These are phyloP conservation scores for Phytophthora hibernalis DNA, from an alignment of 352 stramenopile genomes.

Conservation along the genomic window DNA sequence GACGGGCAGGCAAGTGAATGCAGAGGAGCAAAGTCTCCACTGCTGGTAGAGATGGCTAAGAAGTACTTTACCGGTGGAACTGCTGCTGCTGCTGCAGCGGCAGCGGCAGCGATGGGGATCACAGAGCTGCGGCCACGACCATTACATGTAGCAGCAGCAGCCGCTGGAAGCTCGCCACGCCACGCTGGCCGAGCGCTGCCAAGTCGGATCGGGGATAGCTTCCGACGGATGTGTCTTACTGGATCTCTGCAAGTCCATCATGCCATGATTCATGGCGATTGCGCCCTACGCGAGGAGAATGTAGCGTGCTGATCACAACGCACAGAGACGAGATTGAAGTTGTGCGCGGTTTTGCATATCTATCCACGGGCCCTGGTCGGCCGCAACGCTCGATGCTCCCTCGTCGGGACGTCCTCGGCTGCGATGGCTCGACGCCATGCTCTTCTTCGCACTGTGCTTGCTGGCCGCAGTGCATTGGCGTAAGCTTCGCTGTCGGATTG, in stretches of 20 bases:
- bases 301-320: constrained; percentile 25
- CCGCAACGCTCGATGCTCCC: no score
- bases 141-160: neutral
- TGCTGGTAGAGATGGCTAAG: neutral
- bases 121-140: constrained; percentile 5
- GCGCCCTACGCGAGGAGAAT: constrained; percentile 33
- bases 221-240: constrained; percentile 30
- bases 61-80: no score
- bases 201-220: constrained; percentile 30
- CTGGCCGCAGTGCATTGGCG: neutral
- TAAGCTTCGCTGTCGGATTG: neutral
- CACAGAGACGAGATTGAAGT: constrained; percentile 37
- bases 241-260: constrained; percentile 32
- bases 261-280: no score
- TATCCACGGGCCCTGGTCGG: constrained; percentile 15
- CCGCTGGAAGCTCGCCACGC: constrained; percentile 1
- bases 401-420: no score
- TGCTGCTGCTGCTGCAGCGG: neutral
- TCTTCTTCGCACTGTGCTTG: neutral
- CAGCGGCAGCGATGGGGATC: constrained; percentile 2
- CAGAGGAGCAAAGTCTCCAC: constrained; percentile 3
- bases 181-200: constrained; percentile 13
- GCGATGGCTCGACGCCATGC: neutral
- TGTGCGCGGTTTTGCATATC: constrained; percentile 1
- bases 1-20: neutral